Evolutionary conservation across 441 rosid genomes (phyloP), one percentile per base, ranked within the genome.

Genomic region (Populus tomentosa): DNA sequence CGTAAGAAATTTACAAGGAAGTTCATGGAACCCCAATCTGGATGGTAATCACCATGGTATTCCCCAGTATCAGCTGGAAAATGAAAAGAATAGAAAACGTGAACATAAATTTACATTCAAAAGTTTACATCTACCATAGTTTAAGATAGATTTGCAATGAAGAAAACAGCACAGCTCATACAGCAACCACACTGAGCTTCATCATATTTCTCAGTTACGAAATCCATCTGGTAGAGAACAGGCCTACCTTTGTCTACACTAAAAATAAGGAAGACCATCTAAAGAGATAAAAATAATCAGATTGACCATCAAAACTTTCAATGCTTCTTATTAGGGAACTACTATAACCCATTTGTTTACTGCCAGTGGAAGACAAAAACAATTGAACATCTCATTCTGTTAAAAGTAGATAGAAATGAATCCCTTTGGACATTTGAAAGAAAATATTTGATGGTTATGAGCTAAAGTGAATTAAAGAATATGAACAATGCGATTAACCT

Each of bases 11-110:
- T 92, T 50, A 84, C 82, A 7, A 94, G 87, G 87, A 94, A 94
- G 82, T 87, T 88, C 98, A 93, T 89, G 70, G 77, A 75, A 71
- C 98, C 98, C 98, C 98, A 93, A 62, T 89, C 88, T 20, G 97
- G 94, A 72, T 67, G 85, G 73, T 87, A 85, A 77, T 94, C 98
- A 73, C 79, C 84, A 18, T 50, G 68, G 76, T 84, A 86, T 23
- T 78, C 79, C 70, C 87, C 91, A 42, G 72, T 74, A 66, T 76
- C 83, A 70, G 88, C 98, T 93, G 86, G 66, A 80, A 79, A 85
- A 70, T 50, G 16, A 36, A 36, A 63, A 16, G 70, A 13, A 59
- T 2, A 70, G 71, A 8, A 75, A 30, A 61, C 46, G 61, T 73
- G 23, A 73, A 6, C 10, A 77, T 8, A 72, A 74, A 67, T 28